Conservation (phyloP, 2,329 filamentous ascomycete genomes). For the Bipolaris oryzae region DNA sequence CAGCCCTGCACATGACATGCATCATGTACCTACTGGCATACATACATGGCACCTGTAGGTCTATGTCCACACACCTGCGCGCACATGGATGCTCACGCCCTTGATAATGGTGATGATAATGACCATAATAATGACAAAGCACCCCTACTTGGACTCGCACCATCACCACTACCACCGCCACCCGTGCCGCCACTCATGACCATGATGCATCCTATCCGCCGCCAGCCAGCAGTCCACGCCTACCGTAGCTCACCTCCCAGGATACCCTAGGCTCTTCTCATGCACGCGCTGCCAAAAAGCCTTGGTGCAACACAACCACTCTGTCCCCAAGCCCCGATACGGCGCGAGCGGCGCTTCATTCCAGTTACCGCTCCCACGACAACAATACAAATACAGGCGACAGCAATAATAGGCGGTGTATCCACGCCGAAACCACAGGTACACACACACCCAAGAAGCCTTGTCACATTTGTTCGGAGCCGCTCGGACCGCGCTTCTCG, state of each 20-base stretch:
- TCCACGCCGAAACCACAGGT: background rate
- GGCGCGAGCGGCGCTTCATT: background rate
- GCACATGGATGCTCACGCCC: too few species aligned
- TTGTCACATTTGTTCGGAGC: background rate
- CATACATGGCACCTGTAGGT: background rate
- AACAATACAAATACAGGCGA: background rate
- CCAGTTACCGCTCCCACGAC: background rate
- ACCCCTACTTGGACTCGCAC: too few species aligned
- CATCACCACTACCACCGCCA: background rate
- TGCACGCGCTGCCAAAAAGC: conserved; percentile 8
- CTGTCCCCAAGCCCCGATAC: background rate
- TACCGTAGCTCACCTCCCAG: conserved; percentile 7
- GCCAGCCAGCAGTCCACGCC: conserved; percentile 1
- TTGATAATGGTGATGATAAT: too few species aligned
- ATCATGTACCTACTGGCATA: background rate
- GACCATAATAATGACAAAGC: too few species aligned
- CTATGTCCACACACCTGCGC: too few species aligned
- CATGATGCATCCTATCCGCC: background rate
- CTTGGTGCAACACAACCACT: background rate
- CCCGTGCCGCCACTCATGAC: background rate
- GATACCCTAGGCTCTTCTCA: conserved; percentile 12
- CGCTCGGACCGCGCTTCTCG: conserved; percentile 1
- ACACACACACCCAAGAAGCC: background rate
- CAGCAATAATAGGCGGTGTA: background rate
- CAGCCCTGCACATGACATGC: background rate